These are phyloP conservation scores for Xylaria sp. DNA, from an alignment of 2,329 filamentous ascomycete genomes.

Conservation along the genomic window DNA sequence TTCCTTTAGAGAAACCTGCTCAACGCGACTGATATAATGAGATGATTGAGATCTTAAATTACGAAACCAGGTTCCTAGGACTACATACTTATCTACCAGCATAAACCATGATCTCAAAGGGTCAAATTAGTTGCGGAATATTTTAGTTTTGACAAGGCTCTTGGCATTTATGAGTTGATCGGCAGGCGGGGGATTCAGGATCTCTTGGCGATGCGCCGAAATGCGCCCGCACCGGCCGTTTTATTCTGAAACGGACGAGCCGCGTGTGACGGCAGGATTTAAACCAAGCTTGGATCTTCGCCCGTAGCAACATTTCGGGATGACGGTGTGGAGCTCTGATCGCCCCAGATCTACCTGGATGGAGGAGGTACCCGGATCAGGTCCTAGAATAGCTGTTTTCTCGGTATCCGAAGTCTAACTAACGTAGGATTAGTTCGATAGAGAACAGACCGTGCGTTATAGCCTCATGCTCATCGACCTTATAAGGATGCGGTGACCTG, in stretches of 20 bases:
- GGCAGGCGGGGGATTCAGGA: neutral
- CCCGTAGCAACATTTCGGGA: neutral
- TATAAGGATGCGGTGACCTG: neutral
- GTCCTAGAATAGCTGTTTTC: neutral
- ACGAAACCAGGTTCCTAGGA: neutral
- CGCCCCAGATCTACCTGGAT: constrained; percentile 13
- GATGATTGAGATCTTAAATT: neutral
- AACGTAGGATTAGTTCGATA: constrained; percentile 1
- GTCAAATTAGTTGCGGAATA: neutral
- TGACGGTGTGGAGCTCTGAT: constrained; percentile 22
- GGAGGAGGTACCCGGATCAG: constrained; percentile 23
- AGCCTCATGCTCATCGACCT: neutral
- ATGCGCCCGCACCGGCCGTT: constrained; percentile 2
- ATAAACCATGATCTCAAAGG: neutral
- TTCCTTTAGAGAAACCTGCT: neutral
- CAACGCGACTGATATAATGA: neutral
- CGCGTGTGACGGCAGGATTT: constrained; percentile 6
- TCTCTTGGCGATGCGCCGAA: constrained; percentile 12
- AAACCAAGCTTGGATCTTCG: constrained; percentile 5
- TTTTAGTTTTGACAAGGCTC: neutral
- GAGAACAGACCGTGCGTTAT: neutral
- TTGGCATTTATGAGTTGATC: neutral
- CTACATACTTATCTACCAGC: neutral
- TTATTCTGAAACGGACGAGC: constrained; percentile 17
- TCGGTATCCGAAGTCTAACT: neutral